Conservation (phyloP, 1,284 basidiomycete species). For the Cryptococcus maquisensis region DNA sequence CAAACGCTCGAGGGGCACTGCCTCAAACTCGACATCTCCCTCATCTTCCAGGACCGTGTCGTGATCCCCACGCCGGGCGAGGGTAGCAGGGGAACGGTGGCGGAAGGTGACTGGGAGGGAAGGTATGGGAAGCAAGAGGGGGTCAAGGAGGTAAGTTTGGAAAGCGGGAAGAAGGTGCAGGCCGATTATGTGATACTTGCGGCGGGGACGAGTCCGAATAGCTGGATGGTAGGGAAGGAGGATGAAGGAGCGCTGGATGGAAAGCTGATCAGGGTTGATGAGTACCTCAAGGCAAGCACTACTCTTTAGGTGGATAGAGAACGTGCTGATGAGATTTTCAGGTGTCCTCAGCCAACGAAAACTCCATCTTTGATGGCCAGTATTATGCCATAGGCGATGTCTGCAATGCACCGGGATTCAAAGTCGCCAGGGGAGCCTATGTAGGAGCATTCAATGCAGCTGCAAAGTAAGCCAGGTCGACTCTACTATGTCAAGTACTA, state of each 20-base stretch:
- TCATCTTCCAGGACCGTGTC: slow-evolving; percentile 40
- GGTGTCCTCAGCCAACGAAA: slow-evolving; percentile 8
- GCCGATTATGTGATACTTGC: slow-evolving; percentile 44
- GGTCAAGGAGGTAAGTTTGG: slow-evolving; percentile 1
- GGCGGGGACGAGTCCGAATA: slow-evolving; percentile 47
- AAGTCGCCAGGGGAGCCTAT: slow-evolving; percentile 22
- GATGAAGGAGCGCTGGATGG: slow-evolving; percentile 33
- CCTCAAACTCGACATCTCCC: slow-evolving; percentile 32
- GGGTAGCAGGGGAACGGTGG: neutral
- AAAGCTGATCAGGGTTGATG: slow-evolving; percentile 40
- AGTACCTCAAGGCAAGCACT: slow-evolving; percentile 27
- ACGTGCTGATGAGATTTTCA: neutral
- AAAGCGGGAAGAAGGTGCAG: slow-evolving; percentile 46
- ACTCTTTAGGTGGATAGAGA: neutral
- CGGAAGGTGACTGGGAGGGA: slow-evolving; percentile 24
- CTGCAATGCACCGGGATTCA: slow-evolving; percentile 25
- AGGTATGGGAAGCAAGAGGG: slow-evolving; percentile 17
- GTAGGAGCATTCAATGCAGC: slow-evolving; percentile 29
- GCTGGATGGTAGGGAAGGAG: slow-evolving; percentile 24
- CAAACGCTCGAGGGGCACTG: slow-evolving; percentile 31
- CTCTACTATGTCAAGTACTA: neutral
- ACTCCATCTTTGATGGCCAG: slow-evolving; percentile 20
- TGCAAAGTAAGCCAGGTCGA: slow-evolving; percentile 20
- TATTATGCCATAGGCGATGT: slow-evolving; percentile 46
- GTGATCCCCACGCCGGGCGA: slow-evolving; percentile 15